These are phyloP conservation scores for Paecilomyces fulvus DNA, from an alignment of 2,329 filamentous ascomycete species.

Conservation along the genomic window DNA sequence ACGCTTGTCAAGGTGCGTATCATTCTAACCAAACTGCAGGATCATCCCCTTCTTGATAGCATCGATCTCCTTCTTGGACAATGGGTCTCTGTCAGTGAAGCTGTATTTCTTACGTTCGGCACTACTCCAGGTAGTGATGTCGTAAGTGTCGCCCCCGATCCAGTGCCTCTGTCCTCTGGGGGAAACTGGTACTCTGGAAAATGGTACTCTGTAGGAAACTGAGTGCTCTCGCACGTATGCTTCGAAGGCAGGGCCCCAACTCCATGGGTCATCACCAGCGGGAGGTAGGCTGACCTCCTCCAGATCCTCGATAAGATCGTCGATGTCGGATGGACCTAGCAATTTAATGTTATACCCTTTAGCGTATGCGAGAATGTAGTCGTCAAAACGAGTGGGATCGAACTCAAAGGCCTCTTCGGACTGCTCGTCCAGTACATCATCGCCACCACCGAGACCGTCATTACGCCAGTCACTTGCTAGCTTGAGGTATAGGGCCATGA, in stretches of 20 bases:
- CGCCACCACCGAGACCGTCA: too few relatives aligned
- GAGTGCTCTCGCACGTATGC: slow-evolving; percentile 13
- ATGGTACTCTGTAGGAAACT: too few relatives aligned
- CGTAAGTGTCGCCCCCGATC: slow-evolving; percentile 29
- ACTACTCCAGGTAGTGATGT: slow-evolving; percentile 28
- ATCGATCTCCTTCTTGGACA: slow-evolving; percentile 23
- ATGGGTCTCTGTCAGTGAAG: slow-evolving; percentile 30
- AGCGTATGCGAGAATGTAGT: too few relatives aligned
- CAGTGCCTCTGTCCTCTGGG: too few relatives aligned
- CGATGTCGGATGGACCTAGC: too few relatives aligned
- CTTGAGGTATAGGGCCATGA: slow-evolving; percentile 24
- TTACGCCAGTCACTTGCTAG: too few relatives aligned
- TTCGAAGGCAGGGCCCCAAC: slow-evolving; percentile 13
- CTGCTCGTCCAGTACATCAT: too few relatives aligned
- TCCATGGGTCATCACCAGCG: slow-evolving; percentile 18
- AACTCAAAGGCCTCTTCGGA: too few relatives aligned
- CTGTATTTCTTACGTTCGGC: slow-evolving; percentile 23
- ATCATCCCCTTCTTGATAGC: slow-evolving; percentile 32
- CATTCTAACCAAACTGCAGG: slow-evolving; percentile 6
- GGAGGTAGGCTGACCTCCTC: slow-evolving; percentile 18
- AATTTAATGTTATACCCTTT: slow-evolving; percentile 19
- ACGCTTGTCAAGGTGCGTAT: too few relatives aligned
- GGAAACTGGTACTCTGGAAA: too few relatives aligned
- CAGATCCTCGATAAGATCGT: slow-evolving; percentile 7
- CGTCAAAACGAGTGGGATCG: too few relatives aligned